phyloP scores from a whole-genome alignment of 352 stramenopile species.

The Globisporangium abappressorium region DNA sequence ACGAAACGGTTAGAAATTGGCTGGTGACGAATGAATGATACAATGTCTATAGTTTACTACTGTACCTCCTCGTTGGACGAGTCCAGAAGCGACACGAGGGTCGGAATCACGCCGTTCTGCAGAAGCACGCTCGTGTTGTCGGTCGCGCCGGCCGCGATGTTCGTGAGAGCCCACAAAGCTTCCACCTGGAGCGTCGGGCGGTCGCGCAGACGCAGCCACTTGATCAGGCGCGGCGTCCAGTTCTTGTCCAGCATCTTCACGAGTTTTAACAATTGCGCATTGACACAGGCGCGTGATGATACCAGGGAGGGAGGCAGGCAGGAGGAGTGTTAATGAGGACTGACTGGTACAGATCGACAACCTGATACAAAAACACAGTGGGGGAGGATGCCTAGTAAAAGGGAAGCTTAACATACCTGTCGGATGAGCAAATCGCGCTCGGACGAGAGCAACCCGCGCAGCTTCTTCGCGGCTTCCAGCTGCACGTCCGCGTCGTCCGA shows the following conservation, averaged over 20 bases:
- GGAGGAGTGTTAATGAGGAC: conserved; percentile 7
- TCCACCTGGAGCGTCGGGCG: conserved; percentile 89
- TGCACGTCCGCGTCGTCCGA: conserved; percentile 82
- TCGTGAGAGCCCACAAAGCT: conserved; percentile 93
- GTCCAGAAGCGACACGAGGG: conserved; percentile 88
- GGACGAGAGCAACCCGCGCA: conserved; percentile 79
- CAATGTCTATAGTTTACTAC: conserved; percentile 5
- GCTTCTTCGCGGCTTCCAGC: conserved; percentile 83
- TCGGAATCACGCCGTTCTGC: conserved; percentile 91
- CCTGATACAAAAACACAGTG: neutral
- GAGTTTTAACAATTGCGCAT: neutral
- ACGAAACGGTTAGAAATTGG: neutral
- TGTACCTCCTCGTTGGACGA: conserved; percentile 89
- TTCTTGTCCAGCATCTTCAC: conserved; percentile 87
- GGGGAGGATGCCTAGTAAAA: neutral
- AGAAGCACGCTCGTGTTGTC: conserved; percentile 91
- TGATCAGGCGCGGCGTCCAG: conserved; percentile 84
- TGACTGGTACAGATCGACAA: neutral
- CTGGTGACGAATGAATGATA: conserved; percentile 4
- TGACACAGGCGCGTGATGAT: neutral
- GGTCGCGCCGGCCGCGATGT: conserved; percentile 91
- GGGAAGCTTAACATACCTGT: conserved; percentile 40
- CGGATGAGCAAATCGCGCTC: conserved; percentile 84
- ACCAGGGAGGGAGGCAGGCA: conserved; percentile 4
- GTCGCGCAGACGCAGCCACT: conserved; percentile 78